Conservation (phyloP, 805 yeast species). For the Hanseniaspora valbyensis region DNA sequence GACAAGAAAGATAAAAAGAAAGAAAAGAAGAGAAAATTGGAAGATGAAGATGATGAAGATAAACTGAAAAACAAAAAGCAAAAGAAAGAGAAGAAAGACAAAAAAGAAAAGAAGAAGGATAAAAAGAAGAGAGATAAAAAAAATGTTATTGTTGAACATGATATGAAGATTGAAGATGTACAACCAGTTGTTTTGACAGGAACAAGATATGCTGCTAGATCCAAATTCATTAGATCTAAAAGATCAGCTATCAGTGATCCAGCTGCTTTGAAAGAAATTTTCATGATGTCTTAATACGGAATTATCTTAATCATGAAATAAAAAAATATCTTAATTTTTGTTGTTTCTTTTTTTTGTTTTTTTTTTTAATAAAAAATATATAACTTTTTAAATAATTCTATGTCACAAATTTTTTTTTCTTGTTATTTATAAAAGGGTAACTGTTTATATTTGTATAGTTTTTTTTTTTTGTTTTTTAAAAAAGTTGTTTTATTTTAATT, state of each 20-base stretch:
- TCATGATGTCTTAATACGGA: conserved; percentile 57
- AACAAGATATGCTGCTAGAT: conserved; percentile 62
- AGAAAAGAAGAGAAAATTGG: conserved; percentile 22
- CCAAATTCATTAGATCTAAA: conserved; percentile 81
- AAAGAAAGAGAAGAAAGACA: conserved; percentile 22
- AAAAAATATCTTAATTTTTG: no score
- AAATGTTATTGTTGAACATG: conserved; percentile 11
- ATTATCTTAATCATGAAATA: not conserved
- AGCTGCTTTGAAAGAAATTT: conserved; percentile 80
- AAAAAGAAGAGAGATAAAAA: conserved; percentile 25
- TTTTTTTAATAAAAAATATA: not conserved
- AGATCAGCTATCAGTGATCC: conserved; percentile 85
- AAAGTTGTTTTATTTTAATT: no score
- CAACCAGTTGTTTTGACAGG: conserved; percentile 28
- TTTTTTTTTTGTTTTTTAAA: no score
- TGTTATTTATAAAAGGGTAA: no score
- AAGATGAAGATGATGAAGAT: conserved; percentile 23
- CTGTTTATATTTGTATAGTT: no score
- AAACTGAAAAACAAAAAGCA: conserved; percentile 24
- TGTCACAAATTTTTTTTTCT: no score
- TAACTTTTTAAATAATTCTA: no score
- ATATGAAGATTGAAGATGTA: conserved; percentile 11
- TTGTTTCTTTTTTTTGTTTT: not conserved
- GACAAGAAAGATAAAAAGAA: conserved; percentile 26
- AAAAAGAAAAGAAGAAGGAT: conserved; percentile 27